Percentiles rank a stretch among this genome's conserved stretches.
These are phyloP conservation scores for Agrocybe praecox DNA, from an alignment of 768 basidiomycete species.

Conservation along the genomic window DNA sequence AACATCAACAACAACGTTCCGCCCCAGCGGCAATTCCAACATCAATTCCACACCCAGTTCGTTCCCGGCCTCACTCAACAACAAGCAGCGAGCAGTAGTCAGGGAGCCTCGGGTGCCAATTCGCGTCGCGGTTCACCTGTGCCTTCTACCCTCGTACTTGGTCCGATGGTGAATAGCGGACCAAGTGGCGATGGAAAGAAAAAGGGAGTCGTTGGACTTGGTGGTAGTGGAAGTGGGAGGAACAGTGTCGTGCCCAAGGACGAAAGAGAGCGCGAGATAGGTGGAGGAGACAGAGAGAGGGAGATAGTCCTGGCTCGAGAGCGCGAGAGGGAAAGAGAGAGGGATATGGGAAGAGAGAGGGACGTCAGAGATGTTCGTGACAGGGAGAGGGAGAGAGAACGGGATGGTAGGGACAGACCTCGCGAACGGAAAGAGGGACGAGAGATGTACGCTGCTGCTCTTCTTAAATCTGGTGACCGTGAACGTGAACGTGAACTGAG, in stretches of 20 bases:
- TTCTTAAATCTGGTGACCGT: neutral
- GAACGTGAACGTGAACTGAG: constrained; percentile 9
- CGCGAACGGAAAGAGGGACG: constrained; percentile 13
- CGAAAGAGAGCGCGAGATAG: neutral
- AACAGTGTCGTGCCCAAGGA: neutral
- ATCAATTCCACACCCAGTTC: constrained; percentile 11
- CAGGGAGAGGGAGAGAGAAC: constrained; percentile 2
- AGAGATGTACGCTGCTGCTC: constrained; percentile 10
- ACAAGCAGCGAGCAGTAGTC: neutral
- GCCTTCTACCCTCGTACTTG: neutral
- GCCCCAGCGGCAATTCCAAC: neutral
- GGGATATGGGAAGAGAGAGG: neutral
- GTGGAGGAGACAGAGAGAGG: neutral
- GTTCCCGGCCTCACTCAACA: neutral
- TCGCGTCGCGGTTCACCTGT: neutral
- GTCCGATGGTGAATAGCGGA: neutral
- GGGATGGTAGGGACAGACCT: no score
- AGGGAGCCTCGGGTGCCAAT: neutral
- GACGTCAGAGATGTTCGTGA: neutral
- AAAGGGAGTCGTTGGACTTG: neutral
- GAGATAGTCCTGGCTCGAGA: neutral
- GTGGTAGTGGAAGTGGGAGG: neutral
- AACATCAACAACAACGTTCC: neutral
- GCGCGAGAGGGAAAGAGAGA: constrained; percentile 2
- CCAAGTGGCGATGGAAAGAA: neutral